Base-by-base conservation (phyloP, 768 basidiomycete species). In the Lactifluus rugatus region DNA sequence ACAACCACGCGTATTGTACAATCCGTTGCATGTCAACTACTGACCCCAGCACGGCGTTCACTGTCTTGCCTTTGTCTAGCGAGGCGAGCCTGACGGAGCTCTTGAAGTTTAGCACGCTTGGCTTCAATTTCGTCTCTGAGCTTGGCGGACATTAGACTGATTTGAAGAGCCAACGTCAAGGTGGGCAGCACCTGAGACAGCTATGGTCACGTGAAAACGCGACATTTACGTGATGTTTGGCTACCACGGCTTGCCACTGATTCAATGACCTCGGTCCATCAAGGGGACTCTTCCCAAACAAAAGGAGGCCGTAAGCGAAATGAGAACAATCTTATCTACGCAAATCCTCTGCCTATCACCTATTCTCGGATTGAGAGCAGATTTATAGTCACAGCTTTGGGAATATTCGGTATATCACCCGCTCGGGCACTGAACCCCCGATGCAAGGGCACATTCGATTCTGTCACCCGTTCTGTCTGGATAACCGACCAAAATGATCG, bases 81-180 rank as follows among this genome's bases (percentile, higher is more conserved):
- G 36, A 83, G 83, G 46, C 92, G 80, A 5, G 85, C 87, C 69
- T 85, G 81, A 54, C 89, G 78, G 37, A 96, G 77, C 62, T 91
- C 90, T 50, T 83, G 89, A 34, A 97, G 83, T 71, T 92, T 93
- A 11, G 83, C 82, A 61, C 85, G 76, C 73, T 97, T 98, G 25
- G 85, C 89, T 70, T 93, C 92, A 59, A 97, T 88, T 73, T 96
- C 93, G 67, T 84, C 84, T 67, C 89, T 74, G 49, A 91, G 79
- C 71, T 80, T 80, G 65, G 85, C 81, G 54, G 85, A 83, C 77
- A 78, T 81, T 52, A 34, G 45, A 41, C 41, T 19, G 19, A 8
- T 8, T 13, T 17, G 37, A 39, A 39, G 37, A 39, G 37, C n/a
- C n/a, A n/a, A n/a, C n/a, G n/a, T n/a, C n/a, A n/a, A n/a, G n/a